A percentile compares a stretch with the other conserved stretches of the same genome.
Conservation (phyloP, 257 asterid species). For the Anisodus tanguticus region DNA sequence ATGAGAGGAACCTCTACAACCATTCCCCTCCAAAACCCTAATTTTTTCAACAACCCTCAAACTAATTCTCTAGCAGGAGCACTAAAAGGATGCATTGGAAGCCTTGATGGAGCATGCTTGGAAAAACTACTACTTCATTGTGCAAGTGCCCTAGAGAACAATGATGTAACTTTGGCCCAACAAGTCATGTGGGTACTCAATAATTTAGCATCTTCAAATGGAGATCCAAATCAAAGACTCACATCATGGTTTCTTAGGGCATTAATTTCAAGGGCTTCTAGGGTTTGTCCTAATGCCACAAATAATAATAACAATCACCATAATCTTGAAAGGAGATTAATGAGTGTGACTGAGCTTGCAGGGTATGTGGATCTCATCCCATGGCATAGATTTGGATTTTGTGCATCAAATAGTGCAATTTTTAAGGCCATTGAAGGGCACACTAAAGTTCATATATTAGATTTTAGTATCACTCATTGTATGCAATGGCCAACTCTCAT, state of each 20-base stretch:
- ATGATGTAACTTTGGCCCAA: slow-evolving; percentile 79
- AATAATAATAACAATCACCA: slow-evolving; percentile 29
- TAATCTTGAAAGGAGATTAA: slow-evolving; percentile 41
- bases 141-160: slow-evolving; percentile 66
- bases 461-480: slow-evolving; percentile 73
- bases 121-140: slow-evolving; percentile 80
- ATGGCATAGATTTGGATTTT: slow-evolving; percentile 81
- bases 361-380: slow-evolving; percentile 82
- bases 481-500: slow-evolving; percentile 90
- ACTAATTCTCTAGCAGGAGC: slow-evolving; percentile 49
- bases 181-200: slow-evolving; percentile 95
- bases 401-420: slow-evolving; percentile 67
- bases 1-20: slow-evolving; percentile 44
- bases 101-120: slow-evolving; percentile 74
- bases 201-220: slow-evolving; percentile 72
- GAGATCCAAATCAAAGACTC: slow-evolving; percentile 78
- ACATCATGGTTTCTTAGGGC: slow-evolving; percentile 71
- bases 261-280: slow-evolving; percentile 62
- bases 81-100: slow-evolving; percentile 56
- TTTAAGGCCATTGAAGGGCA: slow-evolving; percentile 49
- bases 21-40: slow-evolving; percentile 48
- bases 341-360: slow-evolving; percentile 76
- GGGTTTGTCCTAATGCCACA: slow-evolving; percentile 57
- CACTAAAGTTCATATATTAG: slow-evolving; percentile 59
- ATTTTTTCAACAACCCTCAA: slow-evolving; percentile 44